These are phyloP conservation scores for Geotrichum europaeum DNA, from an alignment of 1,139 yeast species.

Conservation along the genomic window DNA sequence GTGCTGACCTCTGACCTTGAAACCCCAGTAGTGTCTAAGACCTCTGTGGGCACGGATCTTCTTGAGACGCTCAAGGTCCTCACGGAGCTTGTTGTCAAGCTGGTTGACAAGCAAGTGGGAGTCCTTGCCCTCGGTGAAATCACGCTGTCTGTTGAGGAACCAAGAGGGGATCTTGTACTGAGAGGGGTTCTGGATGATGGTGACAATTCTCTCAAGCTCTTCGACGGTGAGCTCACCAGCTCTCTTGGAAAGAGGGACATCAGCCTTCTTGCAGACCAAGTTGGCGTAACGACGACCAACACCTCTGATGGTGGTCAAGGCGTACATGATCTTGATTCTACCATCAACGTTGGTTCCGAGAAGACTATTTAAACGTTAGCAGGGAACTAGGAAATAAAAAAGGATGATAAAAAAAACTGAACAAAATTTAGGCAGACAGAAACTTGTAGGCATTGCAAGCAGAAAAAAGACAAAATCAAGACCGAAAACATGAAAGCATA, in stretches of 20 bases:
- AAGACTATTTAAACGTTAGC: slow-evolving; percentile 50
- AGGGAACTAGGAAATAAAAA: background rate
- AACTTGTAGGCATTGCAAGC: background rate
- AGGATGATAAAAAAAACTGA: background rate
- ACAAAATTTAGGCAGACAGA: background rate
- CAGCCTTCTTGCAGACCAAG: slow-evolving; percentile 99
- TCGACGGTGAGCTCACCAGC: slow-evolving; percentile 99
- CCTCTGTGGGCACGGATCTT: slow-evolving; percentile 99
- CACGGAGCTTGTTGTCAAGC: slow-evolving; percentile 99
- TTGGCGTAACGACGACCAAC: slow-evolving; percentile 99
- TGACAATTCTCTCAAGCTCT: slow-evolving; percentile 99
- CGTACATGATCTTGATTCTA: slow-evolving; percentile 99
- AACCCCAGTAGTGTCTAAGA: slow-evolving; percentile 99
- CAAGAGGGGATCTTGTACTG: slow-evolving; percentile 99
- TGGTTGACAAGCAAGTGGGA: slow-evolving; percentile 98
- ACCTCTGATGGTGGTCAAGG: slow-evolving; percentile 99
- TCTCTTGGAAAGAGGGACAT: slow-evolving; percentile 95
- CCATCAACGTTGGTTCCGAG: slow-evolving; percentile 99
- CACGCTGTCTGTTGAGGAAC: slow-evolving; percentile 99
- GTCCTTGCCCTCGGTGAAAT: slow-evolving; percentile 97
- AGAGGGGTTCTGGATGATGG: slow-evolving; percentile 99
- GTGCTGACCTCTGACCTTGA: slow-evolving; percentile 95
- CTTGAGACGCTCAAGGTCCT: slow-evolving; percentile 99
- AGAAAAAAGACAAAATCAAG: background rate
- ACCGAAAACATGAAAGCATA: background rate